Evolutionary conservation across 1,139 yeast genomes (phyloP).

Genomic region (Wickerhamomyces sp.): DNA sequence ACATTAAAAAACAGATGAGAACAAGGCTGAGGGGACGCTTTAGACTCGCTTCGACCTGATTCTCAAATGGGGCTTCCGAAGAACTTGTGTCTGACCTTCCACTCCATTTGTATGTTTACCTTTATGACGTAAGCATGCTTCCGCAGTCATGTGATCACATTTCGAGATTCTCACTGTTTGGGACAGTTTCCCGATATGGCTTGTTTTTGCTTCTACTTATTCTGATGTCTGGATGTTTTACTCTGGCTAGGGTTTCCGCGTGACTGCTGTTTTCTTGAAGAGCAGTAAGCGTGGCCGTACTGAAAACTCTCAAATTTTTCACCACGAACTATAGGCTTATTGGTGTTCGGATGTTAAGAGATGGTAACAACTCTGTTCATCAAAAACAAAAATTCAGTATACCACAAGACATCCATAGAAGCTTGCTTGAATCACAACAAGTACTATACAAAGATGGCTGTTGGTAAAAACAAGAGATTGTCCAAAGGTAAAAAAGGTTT

Average conservation of each 20-base stretch:
- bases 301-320: too few relatives aligned
- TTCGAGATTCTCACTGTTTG: background rate
- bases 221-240: conserved; percentile 12
- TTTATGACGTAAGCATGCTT: conserved; percentile 14
- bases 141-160: too few relatives aligned
- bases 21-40: too few relatives aligned
- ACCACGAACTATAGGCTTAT: too few relatives aligned
- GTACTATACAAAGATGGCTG: conserved; percentile 56
- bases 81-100: background rate
- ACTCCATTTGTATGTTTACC: conserved; percentile 9
- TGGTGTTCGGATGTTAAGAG: conserved; percentile 12
- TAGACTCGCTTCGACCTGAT: too few relatives aligned
- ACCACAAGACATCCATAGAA: conserved; percentile 1
- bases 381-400: conserved; percentile 1
- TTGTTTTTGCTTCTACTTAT: too few relatives aligned
- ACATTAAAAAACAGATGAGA: too few relatives aligned
- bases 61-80: too few relatives aligned
- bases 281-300: too few relatives aligned
- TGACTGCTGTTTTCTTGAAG: conserved; percentile 3
- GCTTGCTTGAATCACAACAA: conserved; percentile 1
- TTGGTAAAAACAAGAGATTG: conserved; percentile 95
- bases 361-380: conserved; percentile 1
- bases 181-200: background rate
- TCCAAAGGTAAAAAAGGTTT: conserved; percentile 94
- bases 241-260: background rate